phyloP scores from a whole-genome alignment of 441 rosid genomes.

The Pelargonium cotyledonis region DNA sequence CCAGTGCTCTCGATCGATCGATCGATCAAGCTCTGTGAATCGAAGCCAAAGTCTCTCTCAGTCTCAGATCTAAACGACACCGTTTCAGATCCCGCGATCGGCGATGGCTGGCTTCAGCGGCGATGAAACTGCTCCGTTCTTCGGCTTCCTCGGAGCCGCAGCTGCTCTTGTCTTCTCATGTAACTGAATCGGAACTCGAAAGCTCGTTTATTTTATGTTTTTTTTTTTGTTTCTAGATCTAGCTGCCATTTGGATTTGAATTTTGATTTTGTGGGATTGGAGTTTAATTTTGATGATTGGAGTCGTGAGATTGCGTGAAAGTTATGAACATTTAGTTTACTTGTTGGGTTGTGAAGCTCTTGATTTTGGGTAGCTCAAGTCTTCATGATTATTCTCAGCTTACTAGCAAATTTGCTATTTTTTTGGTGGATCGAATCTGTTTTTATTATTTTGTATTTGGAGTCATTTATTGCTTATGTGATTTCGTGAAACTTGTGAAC shows the following conservation, averaged over 20 bases:
- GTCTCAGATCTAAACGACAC: background rate
- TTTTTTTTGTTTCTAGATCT: background rate
- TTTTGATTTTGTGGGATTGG: background rate
- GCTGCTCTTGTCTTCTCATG: constrained; percentile 83
- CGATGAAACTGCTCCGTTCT: constrained; percentile 87
- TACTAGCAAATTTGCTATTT: too few relatives aligned
- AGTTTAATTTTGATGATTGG: too few relatives aligned
- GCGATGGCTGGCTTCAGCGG: constrained; percentile 44
- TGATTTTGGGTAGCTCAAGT: too few relatives aligned
- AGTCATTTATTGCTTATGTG: background rate
- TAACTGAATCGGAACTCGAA: constrained; percentile 18
- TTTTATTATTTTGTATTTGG: background rate
- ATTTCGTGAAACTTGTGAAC: background rate
- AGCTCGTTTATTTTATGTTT: background rate
- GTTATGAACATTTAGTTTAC: too few relatives aligned
- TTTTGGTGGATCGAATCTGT: too few relatives aligned
- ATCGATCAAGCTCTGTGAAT: background rate
- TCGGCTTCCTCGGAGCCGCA: constrained; percentile 42
- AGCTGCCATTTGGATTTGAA: background rate
- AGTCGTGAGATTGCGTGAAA: too few relatives aligned
- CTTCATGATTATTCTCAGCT: background rate
- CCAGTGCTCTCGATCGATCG: background rate
- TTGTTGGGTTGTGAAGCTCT: background rate
- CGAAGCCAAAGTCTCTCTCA: background rate
- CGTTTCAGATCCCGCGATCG: background rate